phyloP scores from a whole-genome alignment of 148 eudicot genomes.

The Dysphania ambrosioides region DNA sequence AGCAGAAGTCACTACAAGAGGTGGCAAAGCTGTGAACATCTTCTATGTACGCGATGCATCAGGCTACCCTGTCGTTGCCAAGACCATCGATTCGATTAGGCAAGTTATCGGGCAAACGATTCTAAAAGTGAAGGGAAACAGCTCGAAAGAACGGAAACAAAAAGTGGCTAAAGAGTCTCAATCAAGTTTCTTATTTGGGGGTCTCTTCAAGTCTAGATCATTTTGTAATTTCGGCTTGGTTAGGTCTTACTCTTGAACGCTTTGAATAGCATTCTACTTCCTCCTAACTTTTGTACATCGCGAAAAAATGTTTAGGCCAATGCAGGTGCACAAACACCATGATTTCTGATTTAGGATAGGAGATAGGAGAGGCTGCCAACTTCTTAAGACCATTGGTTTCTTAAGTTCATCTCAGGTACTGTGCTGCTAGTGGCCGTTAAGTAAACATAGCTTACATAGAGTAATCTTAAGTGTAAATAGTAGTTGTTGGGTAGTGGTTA shows the following conservation, averaged over 20 bases:
- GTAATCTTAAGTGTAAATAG: slow-evolving; percentile 24
- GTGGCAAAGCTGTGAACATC: slow-evolving; percentile 73
- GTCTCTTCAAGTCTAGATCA: slow-evolving; percentile 85
- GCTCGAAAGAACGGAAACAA: slow-evolving; percentile 48
- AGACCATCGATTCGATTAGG: slow-evolving; percentile 74
- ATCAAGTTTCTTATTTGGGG: slow-evolving; percentile 70
- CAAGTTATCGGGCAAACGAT: slow-evolving; percentile 78
- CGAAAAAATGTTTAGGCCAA: slow-evolving; percentile 1
- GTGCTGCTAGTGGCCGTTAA: slow-evolving; percentile 6
- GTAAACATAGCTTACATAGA: background rate
- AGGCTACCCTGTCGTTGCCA: slow-evolving; percentile 76
- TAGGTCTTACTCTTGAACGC: slow-evolving; percentile 58
- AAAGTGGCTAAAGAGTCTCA: slow-evolving; percentile 56
- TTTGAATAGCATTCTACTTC: background rate
- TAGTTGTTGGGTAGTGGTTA: slow-evolving; percentile 18
- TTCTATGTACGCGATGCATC: slow-evolving; percentile 85
- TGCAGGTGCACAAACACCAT: slow-evolving; percentile 5
- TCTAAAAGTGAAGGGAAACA: slow-evolving; percentile 62
- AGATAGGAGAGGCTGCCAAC: slow-evolving; percentile 22
- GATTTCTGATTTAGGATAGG: slow-evolving; percentile 15
- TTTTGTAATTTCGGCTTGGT: slow-evolving; percentile 78
- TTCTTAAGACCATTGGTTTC: slow-evolving; percentile 13
- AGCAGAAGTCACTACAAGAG: slow-evolving; percentile 78
- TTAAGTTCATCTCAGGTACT: slow-evolving; percentile 1
- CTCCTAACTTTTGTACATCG: slow-evolving; percentile 14